Conservation (phyloP, 768 basidiomycete species). For the Boletus sensibilis region DNA sequence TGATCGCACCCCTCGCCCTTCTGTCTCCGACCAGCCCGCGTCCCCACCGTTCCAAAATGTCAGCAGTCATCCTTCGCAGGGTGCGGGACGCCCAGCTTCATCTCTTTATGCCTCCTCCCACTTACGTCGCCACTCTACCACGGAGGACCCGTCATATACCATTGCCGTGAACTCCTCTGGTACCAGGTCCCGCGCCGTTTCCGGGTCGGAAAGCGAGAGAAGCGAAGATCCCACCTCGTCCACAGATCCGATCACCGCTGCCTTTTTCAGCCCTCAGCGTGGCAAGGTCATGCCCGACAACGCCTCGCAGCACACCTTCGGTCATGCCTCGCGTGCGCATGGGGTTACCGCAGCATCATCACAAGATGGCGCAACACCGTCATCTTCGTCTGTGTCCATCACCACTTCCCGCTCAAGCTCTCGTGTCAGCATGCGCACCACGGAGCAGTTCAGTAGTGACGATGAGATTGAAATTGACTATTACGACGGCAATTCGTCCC, state of each 20-base stretch:
- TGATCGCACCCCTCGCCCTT: slow-evolving; percentile 47
- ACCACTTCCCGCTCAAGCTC: slow-evolving; percentile 37
- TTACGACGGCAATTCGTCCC: slow-evolving; percentile 38
- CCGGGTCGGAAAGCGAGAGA: slow-evolving; percentile 32
- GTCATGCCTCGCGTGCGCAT: slow-evolving; percentile 37
- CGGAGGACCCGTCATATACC: slow-evolving; percentile 2
- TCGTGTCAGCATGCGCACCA: slow-evolving; percentile 32
- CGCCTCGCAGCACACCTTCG: slow-evolving; percentile 51
- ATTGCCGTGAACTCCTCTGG: neutral
- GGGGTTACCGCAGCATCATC: slow-evolving; percentile 19
- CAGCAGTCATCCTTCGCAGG: slow-evolving; percentile 37
- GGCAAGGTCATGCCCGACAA: slow-evolving; percentile 37
- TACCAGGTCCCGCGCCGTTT: slow-evolving; percentile 10
- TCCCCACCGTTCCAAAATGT: slow-evolving; percentile 6
- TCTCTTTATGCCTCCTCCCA: slow-evolving; percentile 14
- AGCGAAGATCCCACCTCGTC: slow-evolving; percentile 39
- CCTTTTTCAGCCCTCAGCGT: slow-evolving; percentile 20
- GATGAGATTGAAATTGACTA: slow-evolving; percentile 46
- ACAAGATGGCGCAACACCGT: slow-evolving; percentile 35
- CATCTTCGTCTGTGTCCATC: slow-evolving; percentile 44
- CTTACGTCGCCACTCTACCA: slow-evolving; percentile 16
- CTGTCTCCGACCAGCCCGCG: slow-evolving; percentile 31
- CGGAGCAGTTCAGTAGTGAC: slow-evolving; percentile 46
- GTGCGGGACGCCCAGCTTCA: slow-evolving; percentile 27
- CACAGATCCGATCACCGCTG: slow-evolving; percentile 30